phyloP scores from a whole-genome alignment of 2,329 filamentous ascomycete species.

The Fonsecaea multimorphosa region DNA sequence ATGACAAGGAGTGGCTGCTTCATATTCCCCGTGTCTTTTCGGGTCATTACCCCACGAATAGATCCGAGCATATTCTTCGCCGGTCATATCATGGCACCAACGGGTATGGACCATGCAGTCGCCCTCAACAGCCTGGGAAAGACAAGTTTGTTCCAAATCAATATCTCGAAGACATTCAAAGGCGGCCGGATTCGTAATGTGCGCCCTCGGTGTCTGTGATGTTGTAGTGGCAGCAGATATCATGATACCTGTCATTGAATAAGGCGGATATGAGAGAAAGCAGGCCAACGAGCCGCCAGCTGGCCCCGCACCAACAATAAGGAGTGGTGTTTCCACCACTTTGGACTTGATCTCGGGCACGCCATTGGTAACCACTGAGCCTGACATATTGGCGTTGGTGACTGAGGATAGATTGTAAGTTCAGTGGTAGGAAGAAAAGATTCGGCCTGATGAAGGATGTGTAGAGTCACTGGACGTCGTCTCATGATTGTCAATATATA shows the following conservation, averaged over 20 bases:
- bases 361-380: conserved; percentile 24
- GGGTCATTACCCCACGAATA: conserved; percentile 53
- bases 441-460: not conserved
- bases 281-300: conserved; percentile 55
- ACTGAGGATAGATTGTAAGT: not conserved
- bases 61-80: conserved; percentile 53
- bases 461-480: not conserved
- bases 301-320: conserved; percentile 57
- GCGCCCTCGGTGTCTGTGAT: conserved; percentile 38
- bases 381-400: conserved; percentile 18
- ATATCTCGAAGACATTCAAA: conserved; percentile 54
- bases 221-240: conserved; percentile 37
- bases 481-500: not conserved
- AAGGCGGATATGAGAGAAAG: conserved; percentile 33
- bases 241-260: conserved; percentile 38
- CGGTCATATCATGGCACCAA: conserved; percentile 54
- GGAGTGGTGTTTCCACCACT: conserved; percentile 33
- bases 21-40: conserved; percentile 48
- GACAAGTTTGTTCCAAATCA: conserved; percentile 49
- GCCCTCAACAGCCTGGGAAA: conserved; percentile 43
- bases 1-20: conserved; percentile 49
- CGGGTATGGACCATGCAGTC: conserved; percentile 50
- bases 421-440: not conserved
- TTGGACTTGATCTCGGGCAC: conserved; percentile 18
- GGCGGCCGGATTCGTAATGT: conserved; percentile 40